Base-by-base conservation (phyloP, 208 protist species). In the Trypanosoma brucei region DNA sequence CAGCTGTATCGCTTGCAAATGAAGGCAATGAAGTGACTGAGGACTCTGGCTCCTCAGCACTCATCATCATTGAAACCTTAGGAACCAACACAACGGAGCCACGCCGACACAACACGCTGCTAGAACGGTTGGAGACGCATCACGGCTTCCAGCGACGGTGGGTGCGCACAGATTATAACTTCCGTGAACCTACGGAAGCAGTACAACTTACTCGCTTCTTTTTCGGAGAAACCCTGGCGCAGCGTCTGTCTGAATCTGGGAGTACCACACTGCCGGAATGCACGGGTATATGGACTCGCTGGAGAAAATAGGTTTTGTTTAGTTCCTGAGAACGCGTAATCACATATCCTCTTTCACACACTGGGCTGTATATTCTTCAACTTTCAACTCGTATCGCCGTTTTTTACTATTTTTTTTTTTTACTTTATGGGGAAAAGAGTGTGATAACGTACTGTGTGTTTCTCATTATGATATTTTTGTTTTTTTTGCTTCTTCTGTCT, bases 111-210 rank as follows among this genome's bases (percentile, higher is more conserved):
- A 94, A 79, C 63, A 88, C 75, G 31, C 74, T 92, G 34, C 72
- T 67, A 35, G 54, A 84, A 60, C 70, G 78, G 8, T 72, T 94
- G 45, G 83, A 92, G 54, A 59, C 75, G 35, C 38, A 67, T 8
- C 75, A 80, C 35, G 83, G 81, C 2, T 92, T 94, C 52, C 66
- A 62, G 56, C 61, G 75, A 46, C 75, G 56, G 2, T 91, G 84
- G 88, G 73, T 92, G 50, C 84, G 85, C 49, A 92, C 83, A 8
- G 88, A 94, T 64, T 94, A 94, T 65, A 75, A 70, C 13, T 94
- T 94, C 72, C 40, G 52, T 9, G 73, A 60, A 31, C 30, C 50
- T 3, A 75, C 62, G 39, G 84, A 92, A 31, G 88, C 83, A 0
- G 76, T 72, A 51, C 50, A 53, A 35, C 70, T 88, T 63, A 83